Conservation (phyloP, 768 basidiomycete species). For the Phlebiopsis gigantea region DNA sequence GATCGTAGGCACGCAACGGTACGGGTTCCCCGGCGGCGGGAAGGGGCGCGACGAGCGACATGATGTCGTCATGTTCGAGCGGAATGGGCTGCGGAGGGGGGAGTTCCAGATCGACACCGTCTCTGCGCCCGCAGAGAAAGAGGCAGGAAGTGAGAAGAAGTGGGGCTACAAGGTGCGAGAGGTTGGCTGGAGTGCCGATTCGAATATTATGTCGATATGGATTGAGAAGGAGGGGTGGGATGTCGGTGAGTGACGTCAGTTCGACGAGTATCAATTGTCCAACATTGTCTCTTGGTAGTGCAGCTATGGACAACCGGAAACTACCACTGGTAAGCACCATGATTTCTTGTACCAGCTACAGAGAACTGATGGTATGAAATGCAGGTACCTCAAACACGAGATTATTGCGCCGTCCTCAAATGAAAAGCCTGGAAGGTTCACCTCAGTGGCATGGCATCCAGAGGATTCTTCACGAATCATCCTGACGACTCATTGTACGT, state of each 20-base stretch:
- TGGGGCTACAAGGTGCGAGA: constrained; percentile 76
- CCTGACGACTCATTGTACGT: constrained; percentile 61
- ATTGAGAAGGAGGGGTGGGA: constrained; percentile 64
- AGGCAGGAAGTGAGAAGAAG: constrained; percentile 26
- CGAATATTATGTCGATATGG: constrained; percentile 82
- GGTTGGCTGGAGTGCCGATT: constrained; percentile 84
- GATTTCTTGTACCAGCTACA: not conserved
- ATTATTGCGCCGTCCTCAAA: constrained; percentile 42
- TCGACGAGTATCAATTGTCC: not conserved
- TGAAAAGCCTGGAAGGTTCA: constrained; percentile 49
- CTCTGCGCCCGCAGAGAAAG: constrained; percentile 13
- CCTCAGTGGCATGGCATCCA: constrained; percentile 81
- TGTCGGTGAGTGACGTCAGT: constrained; percentile 47
- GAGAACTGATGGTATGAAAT: constrained; percentile 1
- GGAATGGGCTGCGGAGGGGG: constrained; percentile 90
- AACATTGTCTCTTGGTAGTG: constrained; percentile 36
- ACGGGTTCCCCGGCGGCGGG: constrained; percentile 70
- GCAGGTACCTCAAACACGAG: constrained; percentile 92
- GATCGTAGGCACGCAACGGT: constrained; percentile 77
- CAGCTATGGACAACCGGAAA: constrained; percentile 95
- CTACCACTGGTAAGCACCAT: constrained; percentile 72
- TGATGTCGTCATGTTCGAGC: constrained; percentile 91
- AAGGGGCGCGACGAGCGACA: constrained; percentile 63
- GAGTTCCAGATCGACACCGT: constrained; percentile 66
- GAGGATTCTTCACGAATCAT: constrained; percentile 65